Conservation (phyloP, 192 early-diverging fungal genomes). For the Coemansia sp. region DNA sequence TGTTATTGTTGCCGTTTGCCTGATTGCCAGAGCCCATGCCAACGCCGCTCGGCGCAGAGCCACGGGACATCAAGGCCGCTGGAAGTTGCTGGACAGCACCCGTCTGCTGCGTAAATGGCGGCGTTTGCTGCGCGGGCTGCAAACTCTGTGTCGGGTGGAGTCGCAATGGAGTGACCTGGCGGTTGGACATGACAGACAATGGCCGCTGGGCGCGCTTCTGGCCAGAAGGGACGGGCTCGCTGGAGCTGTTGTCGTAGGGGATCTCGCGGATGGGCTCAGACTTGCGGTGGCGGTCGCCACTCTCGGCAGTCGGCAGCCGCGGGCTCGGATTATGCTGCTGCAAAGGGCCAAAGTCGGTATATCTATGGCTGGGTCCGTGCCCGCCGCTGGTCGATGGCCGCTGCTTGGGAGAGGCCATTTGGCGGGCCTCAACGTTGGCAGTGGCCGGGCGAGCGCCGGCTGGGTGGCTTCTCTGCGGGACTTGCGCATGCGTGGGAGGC, state of each 20-base stretch:
- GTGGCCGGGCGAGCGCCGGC: slow-evolving; percentile 22
- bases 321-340: slow-evolving; percentile 8
- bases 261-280: slow-evolving; percentile 35
- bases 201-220: slow-evolving; percentile 27
- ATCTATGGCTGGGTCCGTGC: slow-evolving; percentile 21
- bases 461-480: neutral
- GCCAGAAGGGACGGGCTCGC: slow-evolving; percentile 1
- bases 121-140: slow-evolving; percentile 16
- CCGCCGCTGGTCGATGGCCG: slow-evolving; percentile 45
- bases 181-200: slow-evolving; percentile 31
- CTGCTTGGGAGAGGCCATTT: slow-evolving; percentile 10
- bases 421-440: slow-evolving; percentile 17
- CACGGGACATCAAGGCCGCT: slow-evolving; percentile 31
- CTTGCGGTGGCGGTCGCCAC: slow-evolving; percentile 30
- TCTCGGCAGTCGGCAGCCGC: slow-evolving; percentile 5
- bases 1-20: slow-evolving; percentile 3
- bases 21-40: neutral
- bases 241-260: slow-evolving; percentile 15
- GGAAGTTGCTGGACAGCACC: slow-evolving; percentile 29
- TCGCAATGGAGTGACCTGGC: slow-evolving; percentile 35
- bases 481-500: slow-evolving; percentile 8
- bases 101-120: slow-evolving; percentile 18
- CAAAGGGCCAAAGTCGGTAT: slow-evolving; percentile 42
- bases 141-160: slow-evolving; percentile 35
- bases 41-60: slow-evolving; percentile 18